Base-by-base conservation (phyloP, 1,284 basidiomycete species). In the Pseudozyma pruni region DNA sequence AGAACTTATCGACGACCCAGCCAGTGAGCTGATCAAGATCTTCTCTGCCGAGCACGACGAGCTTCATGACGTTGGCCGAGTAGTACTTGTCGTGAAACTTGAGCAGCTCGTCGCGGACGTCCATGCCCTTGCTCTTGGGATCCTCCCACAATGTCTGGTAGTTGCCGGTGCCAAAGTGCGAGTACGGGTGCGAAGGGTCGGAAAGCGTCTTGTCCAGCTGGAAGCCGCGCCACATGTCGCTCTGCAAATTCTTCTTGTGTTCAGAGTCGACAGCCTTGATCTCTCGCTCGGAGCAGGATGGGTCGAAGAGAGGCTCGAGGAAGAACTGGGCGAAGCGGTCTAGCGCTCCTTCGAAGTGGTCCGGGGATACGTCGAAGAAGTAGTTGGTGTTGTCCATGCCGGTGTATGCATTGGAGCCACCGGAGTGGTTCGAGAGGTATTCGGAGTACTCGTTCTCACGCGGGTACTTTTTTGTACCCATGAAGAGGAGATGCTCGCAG, bases 221-320 rank as follows among this genome's bases (percentile, higher is more conserved):
- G 84, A 92, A 98, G 54, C 94, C 89, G n/a, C 96, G 89, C 94
- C 94, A 98, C 79, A 90, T 85, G 83, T 98, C 95, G n/a, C 86
- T 86, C 84, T 98, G 95, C 48, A 93, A 87, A 81, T 98, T 98
- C 86, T 98, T 98, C 86, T 93, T 94, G 87, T 98, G 91, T 82
- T 99, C 96, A 1, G 94, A 97, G 82, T 98, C 91, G 33, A 99
- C 96, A 1, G 96, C 96, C 74, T 94, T 94, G 72, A 98, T 88
- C 84, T 99, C 96, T 42, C 96, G 89, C 50, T 91, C 88, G 0
- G 95, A 95, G 82, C 95, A 95, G 16, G 91, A 92, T 0, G 91
- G 88, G 11, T 91, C 85, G 81, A 99, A 98, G 48, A 96, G 87
- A 0, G 96, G 96, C 35, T 89, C 90, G 75, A 92, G 90, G 85